A percentile compares a stretch with the other conserved stretches of the same genome.
Conservation (phyloP, 768 basidiomycete species). For the Trametes cubensis region DNA sequence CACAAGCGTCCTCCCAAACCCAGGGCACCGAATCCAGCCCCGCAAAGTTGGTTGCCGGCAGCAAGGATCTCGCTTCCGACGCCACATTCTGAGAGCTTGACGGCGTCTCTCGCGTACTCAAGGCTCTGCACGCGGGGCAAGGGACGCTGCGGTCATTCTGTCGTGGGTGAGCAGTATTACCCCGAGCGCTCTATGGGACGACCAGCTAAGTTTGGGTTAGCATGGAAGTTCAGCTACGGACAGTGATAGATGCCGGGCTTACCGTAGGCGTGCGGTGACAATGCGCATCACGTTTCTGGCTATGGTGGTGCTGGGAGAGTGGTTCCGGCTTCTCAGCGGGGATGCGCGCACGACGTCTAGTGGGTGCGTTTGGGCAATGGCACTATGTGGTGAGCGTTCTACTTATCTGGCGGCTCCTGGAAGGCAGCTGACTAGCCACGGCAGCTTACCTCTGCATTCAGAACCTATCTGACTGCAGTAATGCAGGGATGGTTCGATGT, state of each 20-base stretch:
- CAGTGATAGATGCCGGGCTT: constrained; percentile 15
- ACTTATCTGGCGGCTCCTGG: neutral
- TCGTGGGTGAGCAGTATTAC: constrained; percentile 1
- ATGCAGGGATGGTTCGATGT: too few relatives aligned
- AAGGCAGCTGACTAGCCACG: neutral
- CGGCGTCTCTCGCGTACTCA: neutral
- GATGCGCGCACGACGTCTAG: neutral
- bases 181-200: neutral
- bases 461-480: too few relatives aligned
- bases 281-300: constrained; percentile 9
- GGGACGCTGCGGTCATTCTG: neutral
- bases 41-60: too few relatives aligned
- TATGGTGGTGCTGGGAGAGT: neutral
- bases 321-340: constrained; percentile 1
- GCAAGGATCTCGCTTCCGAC: too few relatives aligned
- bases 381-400: neutral
- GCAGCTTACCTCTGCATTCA: too few relatives aligned
- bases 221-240: constrained; percentile 2
- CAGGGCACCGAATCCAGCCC: too few relatives aligned
- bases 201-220: constrained; percentile 3
- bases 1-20: too few relatives aligned
- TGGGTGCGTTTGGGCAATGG: neutral
- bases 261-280: constrained; percentile 7
- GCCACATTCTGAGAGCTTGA: neutral
- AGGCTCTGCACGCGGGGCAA: neutral